phyloP scores from a whole-genome alignment of 441 rosid genomes.

The Pelargonium australe region DNA sequence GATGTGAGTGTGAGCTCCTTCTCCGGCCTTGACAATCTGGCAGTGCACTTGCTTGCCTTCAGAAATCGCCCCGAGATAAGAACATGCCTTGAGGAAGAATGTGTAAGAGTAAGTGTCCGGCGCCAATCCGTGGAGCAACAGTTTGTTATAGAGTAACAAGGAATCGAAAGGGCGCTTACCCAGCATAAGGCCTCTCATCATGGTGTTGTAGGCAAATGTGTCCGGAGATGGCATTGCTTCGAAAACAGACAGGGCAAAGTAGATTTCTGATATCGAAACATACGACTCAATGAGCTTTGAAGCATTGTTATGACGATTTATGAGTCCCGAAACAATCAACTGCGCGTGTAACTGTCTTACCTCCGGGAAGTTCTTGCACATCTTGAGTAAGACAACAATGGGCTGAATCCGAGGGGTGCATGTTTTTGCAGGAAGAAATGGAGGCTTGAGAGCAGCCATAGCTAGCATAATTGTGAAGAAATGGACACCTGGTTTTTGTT shows the following conservation, averaged over 20 bases:
- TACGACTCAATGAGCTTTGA: not conserved
- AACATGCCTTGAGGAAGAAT: constrained; percentile 8
- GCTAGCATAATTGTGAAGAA: too few species aligned
- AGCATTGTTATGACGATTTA: not conserved
- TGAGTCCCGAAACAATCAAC: not conserved
- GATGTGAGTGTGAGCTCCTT: not conserved
- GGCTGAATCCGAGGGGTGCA: not conserved
- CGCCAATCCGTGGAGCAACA: not conserved
- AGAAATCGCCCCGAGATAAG: constrained; percentile 4
- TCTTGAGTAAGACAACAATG: not conserved
- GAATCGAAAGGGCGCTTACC: not conserved
- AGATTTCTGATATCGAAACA: not conserved
- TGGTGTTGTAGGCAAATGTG: not conserved
- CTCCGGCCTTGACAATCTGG: constrained; percentile 13
- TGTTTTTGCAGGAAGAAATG: not conserved
- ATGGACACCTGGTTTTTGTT: too few species aligned
- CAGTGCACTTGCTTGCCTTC: constrained; percentile 16
- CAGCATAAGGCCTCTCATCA: not conserved
- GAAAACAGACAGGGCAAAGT: not conserved
- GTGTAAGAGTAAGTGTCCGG: constrained; percentile 18
- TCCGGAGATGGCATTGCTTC: not conserved
- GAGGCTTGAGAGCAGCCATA: too few species aligned
- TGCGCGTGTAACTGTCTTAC: not conserved
- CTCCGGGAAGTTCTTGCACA: not conserved
- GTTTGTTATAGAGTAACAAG: not conserved